Percentiles rank a stretch among this genome's conserved stretches.
phyloP scores from a whole-genome alignment of 2,329 filamentous ascomycete species.

The Lachnellula suecica region DNA sequence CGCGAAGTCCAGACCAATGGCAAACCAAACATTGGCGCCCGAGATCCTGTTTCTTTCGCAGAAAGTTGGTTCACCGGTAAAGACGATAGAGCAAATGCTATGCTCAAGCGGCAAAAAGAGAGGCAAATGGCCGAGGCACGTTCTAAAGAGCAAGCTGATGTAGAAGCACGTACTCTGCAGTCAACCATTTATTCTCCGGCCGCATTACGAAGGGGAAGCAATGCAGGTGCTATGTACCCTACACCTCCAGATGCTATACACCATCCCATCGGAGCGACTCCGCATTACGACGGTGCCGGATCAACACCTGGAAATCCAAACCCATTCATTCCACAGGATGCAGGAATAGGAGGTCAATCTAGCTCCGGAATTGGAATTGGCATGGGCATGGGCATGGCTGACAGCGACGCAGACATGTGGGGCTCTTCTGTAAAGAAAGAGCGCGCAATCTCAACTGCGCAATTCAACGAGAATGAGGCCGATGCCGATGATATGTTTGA shows the following conservation, averaged over 20 bases:
- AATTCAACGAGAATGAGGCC: slow-evolving; percentile 27
- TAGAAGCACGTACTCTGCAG: slow-evolving; percentile 41
- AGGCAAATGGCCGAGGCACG: slow-evolving; percentile 39
- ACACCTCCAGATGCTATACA: slow-evolving; percentile 69
- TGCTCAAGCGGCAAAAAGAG: slow-evolving; percentile 50
- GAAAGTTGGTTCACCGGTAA: slow-evolving; percentile 36
- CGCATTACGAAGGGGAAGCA: slow-evolving; percentile 49
- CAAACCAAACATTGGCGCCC: slow-evolving; percentile 2
- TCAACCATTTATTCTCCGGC: slow-evolving; percentile 53
- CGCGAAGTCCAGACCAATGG: slow-evolving; percentile 9
- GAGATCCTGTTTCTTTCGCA: slow-evolving; percentile 36
- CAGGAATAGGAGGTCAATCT: slow-evolving; percentile 25
- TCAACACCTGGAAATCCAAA: slow-evolving; percentile 53
- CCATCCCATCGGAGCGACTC: slow-evolving; percentile 50
- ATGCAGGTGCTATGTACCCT: slow-evolving; percentile 62
- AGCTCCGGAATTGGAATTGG: slow-evolving; percentile 5
- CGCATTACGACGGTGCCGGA: slow-evolving; percentile 54
- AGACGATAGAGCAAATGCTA: slow-evolving; percentile 42
- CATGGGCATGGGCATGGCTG: slow-evolving; percentile 10
- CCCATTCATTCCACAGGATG: slow-evolving; percentile 38
- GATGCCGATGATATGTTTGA: slow-evolving; percentile 57
- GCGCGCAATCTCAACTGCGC: slow-evolving; percentile 16
- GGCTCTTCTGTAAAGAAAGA: slow-evolving; percentile 25
- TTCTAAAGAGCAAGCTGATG: slow-evolving; percentile 42
- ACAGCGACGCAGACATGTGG: slow-evolving; percentile 29